These are phyloP conservation scores for Lachancea sp. DNA, from an alignment of 805 yeast genomes.

Conservation along the genomic window DNA sequence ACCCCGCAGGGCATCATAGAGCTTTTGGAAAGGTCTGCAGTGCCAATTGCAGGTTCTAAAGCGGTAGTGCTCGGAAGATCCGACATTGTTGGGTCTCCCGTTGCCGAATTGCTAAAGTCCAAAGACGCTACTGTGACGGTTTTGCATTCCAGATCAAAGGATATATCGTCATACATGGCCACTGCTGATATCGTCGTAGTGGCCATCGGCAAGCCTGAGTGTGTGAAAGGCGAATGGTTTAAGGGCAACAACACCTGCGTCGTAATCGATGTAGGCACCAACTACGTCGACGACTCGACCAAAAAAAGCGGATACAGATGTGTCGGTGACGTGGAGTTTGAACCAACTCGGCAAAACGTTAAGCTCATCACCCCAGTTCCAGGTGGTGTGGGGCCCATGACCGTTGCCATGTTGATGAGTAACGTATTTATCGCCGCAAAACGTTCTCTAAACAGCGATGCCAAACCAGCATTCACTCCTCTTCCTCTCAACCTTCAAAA, in stretches of 20 bases:
- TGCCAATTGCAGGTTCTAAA: conserved; percentile 64
- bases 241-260: conserved; percentile 38
- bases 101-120: conserved; percentile 72
- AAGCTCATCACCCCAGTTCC: conserved; percentile 77
- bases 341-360: conserved; percentile 36
- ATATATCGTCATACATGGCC: conserved; percentile 51
- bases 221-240: conserved; percentile 71
- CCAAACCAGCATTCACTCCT: conserved; percentile 37
- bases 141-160: conserved; percentile 66
- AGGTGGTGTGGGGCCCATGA: conserved; percentile 92
- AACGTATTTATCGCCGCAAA: conserved; percentile 68
- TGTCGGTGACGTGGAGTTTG: conserved; percentile 75
- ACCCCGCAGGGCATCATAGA: conserved; percentile 92
- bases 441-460: conserved; percentile 31
- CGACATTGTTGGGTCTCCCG: conserved; percentile 94
- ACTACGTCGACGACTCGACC: conserved; percentile 58
- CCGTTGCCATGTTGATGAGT: conserved; percentile 73
- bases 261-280: conserved; percentile 80
- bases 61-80: conserved; percentile 94
- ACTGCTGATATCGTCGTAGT: conserved; percentile 81
- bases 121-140: conserved; percentile 84
- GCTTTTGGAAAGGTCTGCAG: conserved; percentile 62
- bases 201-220: conserved; percentile 68
- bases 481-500: conserved; percentile 47
- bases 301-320: conserved; percentile 64